These are phyloP conservation scores for Rubus parviflorus DNA, from an alignment of 306 rosid species.

Conservation along the genomic window DNA sequence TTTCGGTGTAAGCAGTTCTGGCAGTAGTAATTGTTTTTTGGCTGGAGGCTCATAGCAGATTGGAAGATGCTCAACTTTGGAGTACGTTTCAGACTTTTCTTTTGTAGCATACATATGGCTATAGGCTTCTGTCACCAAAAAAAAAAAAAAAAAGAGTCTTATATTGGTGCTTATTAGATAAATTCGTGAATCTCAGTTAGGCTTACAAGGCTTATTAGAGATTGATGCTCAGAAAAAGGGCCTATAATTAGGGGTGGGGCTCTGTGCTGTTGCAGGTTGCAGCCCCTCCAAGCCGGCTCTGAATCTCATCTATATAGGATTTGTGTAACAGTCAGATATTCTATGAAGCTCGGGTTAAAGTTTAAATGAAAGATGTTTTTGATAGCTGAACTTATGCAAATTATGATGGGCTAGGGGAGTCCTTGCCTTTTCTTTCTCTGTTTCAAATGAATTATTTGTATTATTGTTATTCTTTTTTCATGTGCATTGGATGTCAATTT, in stretches of 20 bases:
- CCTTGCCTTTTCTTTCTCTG: neutral
- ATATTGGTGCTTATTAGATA: neutral
- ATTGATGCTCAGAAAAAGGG: neutral
- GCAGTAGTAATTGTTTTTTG: constrained; percentile 55
- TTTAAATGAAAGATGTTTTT: neutral
- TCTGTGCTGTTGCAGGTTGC: neutral
- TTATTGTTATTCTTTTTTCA: too few species aligned
- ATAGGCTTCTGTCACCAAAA: neutral
- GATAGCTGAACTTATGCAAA: neutral
- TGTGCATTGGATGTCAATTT: too few species aligned
- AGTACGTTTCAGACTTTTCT: constrained; percentile 2
- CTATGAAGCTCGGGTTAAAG: neutral
- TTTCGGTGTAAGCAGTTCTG: constrained; percentile 48
- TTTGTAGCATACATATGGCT: neutral
- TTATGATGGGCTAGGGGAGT: neutral
- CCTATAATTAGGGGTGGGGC: neutral
- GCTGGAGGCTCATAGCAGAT: constrained; percentile 39
- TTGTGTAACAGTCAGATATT: neutral
- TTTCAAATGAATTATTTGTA: neutral
- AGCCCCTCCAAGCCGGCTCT: neutral
- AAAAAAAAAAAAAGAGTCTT: neutral
- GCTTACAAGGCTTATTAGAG: neutral
- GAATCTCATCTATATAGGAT: neutral
- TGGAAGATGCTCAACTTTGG: constrained; percentile 18
- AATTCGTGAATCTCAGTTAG: neutral